phyloP scores from a whole-genome alignment of 1,284 basidiomycete species.

The Melampsora americana region DNA sequence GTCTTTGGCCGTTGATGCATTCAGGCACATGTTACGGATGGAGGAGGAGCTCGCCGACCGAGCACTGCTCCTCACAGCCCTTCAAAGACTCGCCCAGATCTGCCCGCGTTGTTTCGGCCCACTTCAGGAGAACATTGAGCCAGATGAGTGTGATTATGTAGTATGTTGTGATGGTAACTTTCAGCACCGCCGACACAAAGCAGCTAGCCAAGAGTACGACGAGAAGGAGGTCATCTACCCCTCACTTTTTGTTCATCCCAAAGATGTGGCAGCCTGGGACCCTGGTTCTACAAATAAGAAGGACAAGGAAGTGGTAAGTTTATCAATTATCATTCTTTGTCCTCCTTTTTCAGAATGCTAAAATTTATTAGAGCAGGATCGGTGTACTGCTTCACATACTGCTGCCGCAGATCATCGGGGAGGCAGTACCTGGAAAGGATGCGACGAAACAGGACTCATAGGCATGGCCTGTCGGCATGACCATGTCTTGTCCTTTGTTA shows the following conservation, averaged over 20 bases:
- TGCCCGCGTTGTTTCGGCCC: no score
- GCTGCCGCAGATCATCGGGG: not conserved
- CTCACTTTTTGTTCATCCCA: not conserved
- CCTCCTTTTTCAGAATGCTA: no score
- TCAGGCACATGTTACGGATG: no score
- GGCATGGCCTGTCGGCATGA: slow-evolving; percentile 7
- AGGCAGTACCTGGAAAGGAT: slow-evolving; percentile 11
- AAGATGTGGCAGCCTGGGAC: not conserved
- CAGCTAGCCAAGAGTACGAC: not conserved
- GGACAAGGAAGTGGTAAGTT: not conserved
- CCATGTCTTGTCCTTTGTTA: not conserved
- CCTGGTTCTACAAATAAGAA: not conserved
- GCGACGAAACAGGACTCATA: slow-evolving; percentile 22
- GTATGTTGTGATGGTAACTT: slow-evolving; percentile 7
- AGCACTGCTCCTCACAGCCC: no score
- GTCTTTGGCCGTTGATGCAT: no score
- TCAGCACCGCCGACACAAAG: slow-evolving; percentile 11
- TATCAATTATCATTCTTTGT: no score
- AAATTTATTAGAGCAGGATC: not conserved
- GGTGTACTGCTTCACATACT: slow-evolving; percentile 8
- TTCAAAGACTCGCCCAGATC: no score
- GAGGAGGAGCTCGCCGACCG: no score
- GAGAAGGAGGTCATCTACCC: not conserved
- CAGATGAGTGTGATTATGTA: not conserved
- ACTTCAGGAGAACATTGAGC: no score